phyloP scores from a whole-genome alignment of 2,329 filamentous ascomycete genomes.

The Myriosclerotinia curreyana region DNA sequence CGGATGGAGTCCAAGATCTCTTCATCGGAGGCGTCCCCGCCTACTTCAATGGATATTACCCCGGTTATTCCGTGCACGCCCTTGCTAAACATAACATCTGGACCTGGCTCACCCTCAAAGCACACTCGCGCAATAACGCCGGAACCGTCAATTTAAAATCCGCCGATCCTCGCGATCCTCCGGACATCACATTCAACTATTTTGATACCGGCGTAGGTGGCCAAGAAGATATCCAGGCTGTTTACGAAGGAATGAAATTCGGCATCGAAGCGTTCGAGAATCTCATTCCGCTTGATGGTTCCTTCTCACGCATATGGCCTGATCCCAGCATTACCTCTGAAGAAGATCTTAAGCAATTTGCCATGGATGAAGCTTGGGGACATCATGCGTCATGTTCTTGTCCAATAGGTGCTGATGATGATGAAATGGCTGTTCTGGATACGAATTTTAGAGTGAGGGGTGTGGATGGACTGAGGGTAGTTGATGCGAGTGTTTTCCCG shows the following conservation, averaged over 20 bases:
- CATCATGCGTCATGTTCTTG: constrained; percentile 56
- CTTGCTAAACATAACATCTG: constrained; percentile 38
- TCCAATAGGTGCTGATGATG: constrained; percentile 49
- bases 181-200: constrained; percentile 61
- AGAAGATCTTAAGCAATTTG: constrained; percentile 45
- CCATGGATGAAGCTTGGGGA: constrained; percentile 51
- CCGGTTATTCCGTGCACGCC: constrained; percentile 44
- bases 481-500: constrained; percentile 58
- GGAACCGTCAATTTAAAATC: constrained; percentile 61
- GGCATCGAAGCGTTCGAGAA: constrained; percentile 41
- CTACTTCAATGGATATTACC: constrained; percentile 35
- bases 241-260: constrained; percentile 25
- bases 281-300: constrained; percentile 41
- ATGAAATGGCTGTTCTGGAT: constrained; percentile 46
- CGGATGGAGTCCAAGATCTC: constrained; percentile 26
- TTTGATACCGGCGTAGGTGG: constrained; percentile 40
- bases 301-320: constrained; percentile 46
- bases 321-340: constrained; percentile 40
- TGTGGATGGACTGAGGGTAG: constrained; percentile 48
- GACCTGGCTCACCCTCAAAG: constrained; percentile 44
- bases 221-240: constrained; percentile 26
- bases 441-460: constrained; percentile 41
- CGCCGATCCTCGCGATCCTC: constrained; percentile 60
- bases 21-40: not conserved
- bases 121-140: constrained; percentile 57